Percentiles rank a stretch among this genome's conserved stretches.
phyloP scores from a whole-genome alignment of 2,329 filamentous ascomycete species.

The Drechmeria coniospora region DNA sequence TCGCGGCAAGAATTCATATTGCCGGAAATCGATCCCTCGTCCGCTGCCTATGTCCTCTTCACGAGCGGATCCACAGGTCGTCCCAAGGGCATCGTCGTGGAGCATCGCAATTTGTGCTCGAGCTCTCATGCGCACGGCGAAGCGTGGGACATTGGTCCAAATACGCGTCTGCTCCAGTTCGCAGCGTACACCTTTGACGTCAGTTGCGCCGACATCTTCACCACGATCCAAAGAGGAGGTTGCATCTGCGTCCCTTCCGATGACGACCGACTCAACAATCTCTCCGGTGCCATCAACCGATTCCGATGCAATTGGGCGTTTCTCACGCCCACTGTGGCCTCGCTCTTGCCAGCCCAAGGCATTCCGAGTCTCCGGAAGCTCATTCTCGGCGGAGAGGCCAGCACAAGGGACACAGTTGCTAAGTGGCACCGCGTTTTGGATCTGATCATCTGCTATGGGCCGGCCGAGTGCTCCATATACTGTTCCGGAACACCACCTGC shows the following conservation, averaged over 20 bases:
- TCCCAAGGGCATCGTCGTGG: too few species aligned
- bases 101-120: neutral
- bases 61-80: too few species aligned
- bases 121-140: neutral
- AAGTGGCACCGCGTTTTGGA: too few species aligned
- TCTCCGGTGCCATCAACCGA: slow-evolving; percentile 3
- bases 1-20: too few species aligned
- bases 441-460: neutral
- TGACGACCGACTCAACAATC: slow-evolving; percentile 1
- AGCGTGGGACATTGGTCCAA: too few species aligned
- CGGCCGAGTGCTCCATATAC: neutral
- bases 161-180: slow-evolving; percentile 7
- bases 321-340: neutral
- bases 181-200: slow-evolving; percentile 6
- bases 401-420: too few species aligned
- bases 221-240: slow-evolving; percentile 1
- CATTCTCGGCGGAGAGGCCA: neutral
- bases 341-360: neutral
- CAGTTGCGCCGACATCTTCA: slow-evolving; percentile 1
- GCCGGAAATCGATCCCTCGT: too few species aligned
- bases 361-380: neutral
- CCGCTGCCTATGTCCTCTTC: too few species aligned
- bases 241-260: slow-evolving; percentile 4
- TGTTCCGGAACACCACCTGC: neutral
- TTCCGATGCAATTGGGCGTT: slow-evolving; percentile 1